These are phyloP conservation scores for Saccharomycopsis crataegensis DNA, from an alignment of 1,139 yeast genomes.

Conservation along the genomic window DNA sequence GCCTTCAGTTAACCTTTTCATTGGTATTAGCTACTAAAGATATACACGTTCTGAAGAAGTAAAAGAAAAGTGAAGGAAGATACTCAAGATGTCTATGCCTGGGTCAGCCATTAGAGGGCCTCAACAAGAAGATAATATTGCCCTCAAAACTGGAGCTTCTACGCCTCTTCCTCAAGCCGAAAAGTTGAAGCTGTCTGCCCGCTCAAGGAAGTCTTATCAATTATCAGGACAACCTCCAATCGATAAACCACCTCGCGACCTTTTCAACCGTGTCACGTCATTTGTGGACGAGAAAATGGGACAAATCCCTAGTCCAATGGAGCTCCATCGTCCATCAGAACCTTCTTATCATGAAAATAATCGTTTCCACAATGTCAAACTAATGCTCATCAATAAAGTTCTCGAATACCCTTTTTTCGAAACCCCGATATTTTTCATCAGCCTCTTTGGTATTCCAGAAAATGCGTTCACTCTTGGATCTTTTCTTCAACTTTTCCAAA, in stretches of 20 bases:
- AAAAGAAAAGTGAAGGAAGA: too few relatives aligned
- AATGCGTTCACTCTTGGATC: constrained; percentile 14
- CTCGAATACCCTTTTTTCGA: constrained; percentile 9
- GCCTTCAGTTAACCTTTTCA: too few relatives aligned
- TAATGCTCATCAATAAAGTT: constrained; percentile 3
- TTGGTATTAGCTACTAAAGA: too few relatives aligned
- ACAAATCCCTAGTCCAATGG: background rate
- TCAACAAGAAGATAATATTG: background rate
- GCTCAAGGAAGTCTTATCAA: background rate
- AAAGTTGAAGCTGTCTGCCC: background rate
- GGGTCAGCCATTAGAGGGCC: background rate
- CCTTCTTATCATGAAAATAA: background rate
- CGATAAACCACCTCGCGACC: background rate
- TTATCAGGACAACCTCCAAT: background rate
- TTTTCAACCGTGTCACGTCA: constrained; percentile 6
- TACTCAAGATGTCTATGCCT: background rate
- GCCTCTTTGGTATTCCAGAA: constrained; percentile 14
- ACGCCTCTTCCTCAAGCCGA: background rate
- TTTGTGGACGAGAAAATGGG: constrained; percentile 8
- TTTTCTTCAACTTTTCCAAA: constrained; percentile 14
- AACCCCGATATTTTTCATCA: constrained; percentile 7
- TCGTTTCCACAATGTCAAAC: background rate
- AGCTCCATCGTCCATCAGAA: background rate
- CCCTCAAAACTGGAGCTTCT: background rate
- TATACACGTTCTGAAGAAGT: too few relatives aligned